Evolutionary conservation across 176 grass and related monocot genomes (phyloP).

Genomic region (Puya raimondii): DNA sequence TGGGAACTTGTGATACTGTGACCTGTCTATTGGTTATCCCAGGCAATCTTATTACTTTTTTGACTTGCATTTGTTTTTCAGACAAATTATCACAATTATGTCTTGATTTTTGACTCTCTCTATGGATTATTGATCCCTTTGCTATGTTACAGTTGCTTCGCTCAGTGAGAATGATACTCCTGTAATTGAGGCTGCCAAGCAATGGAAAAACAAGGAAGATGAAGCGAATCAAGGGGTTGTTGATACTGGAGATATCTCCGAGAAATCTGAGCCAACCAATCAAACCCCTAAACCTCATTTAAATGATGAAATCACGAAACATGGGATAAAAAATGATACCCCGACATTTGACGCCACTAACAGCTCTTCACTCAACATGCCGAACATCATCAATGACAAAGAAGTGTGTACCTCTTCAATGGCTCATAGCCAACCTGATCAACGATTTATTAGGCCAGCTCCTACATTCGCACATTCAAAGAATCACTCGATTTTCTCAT

Average conservation of each 20-base stretch:
- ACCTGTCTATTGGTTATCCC: no score
- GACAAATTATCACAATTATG: no score
- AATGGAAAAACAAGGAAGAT: slow-evolving; percentile 10
- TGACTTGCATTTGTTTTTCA: no score
- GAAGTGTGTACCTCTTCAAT: not conserved
- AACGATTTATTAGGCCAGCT: not conserved
- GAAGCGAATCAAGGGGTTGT: not conserved
- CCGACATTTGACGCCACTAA: slow-evolving; percentile 5
- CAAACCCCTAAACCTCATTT: slow-evolving; percentile 29
- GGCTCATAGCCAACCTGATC: slow-evolving; percentile 14
- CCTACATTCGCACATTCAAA: not conserved
- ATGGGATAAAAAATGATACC: slow-evolving; percentile 10
- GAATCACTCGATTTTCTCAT: slow-evolving; percentile 35
- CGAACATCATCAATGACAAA: slow-evolving; percentile 6
- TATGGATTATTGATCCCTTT: not conserved
- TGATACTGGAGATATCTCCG: slow-evolving; percentile 28
- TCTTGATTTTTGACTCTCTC: not conserved
- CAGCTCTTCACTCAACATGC: not conserved
- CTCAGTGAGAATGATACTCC: not conserved
- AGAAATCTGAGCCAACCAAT: slow-evolving; percentile 21
- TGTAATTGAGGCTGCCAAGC: slow-evolving; percentile 4
- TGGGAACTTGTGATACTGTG: no score
- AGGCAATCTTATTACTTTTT: no score
- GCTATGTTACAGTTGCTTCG: slow-evolving; percentile 30
- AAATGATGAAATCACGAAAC: slow-evolving; percentile 8